Conservation (phyloP, 805 yeast species). For the Suhomyces sp. region DNA sequence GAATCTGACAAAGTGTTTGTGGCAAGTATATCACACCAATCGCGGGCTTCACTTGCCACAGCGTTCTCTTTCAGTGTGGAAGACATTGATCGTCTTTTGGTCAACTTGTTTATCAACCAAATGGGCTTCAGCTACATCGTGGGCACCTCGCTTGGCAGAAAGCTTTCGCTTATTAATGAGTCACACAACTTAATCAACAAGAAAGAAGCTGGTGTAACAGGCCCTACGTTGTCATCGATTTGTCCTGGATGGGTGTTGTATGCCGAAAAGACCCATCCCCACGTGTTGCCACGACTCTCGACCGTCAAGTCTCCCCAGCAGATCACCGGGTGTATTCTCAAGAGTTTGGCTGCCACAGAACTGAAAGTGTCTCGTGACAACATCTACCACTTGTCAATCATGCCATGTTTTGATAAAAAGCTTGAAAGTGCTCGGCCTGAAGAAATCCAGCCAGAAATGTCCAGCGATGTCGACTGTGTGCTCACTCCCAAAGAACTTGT, state of each 20-base stretch:
- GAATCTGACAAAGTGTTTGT: slow-evolving; percentile 49
- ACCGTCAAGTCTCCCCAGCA: slow-evolving; percentile 89
- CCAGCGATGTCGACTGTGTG: slow-evolving; percentile 84
- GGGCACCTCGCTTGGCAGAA: slow-evolving; percentile 82
- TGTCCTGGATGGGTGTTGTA: slow-evolving; percentile 98
- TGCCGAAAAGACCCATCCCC: slow-evolving; percentile 93
- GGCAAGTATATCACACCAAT: slow-evolving; percentile 81
- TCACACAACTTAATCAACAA: slow-evolving; percentile 45
- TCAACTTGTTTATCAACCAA: slow-evolving; percentile 53
- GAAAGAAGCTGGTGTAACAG: slow-evolving; percentile 22
- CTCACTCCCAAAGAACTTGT: slow-evolving; percentile 86
- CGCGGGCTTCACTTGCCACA: slow-evolving; percentile 75
- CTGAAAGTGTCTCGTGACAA: slow-evolving; percentile 28
- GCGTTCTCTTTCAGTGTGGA: slow-evolving; percentile 55
- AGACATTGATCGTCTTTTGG: slow-evolving; percentile 58
- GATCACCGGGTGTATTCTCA: slow-evolving; percentile 78
- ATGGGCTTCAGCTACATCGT: slow-evolving; percentile 74
- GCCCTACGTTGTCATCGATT: slow-evolving; percentile 65
- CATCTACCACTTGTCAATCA: slow-evolving; percentile 78
- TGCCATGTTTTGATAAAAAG: slow-evolving; percentile 98
- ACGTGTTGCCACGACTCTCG: slow-evolving; percentile 66
- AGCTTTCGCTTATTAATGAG: slow-evolving; percentile 52
- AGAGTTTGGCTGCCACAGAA: slow-evolving; percentile 43
- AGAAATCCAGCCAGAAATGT: slow-evolving; percentile 25
- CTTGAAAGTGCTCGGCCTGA: slow-evolving; percentile 90